Evolutionary conservation across 2,329 filamentous ascomycete species (phyloP), one percentile per base, ranked within the genome.

Genomic region (Zymoseptoria pseudotritici): DNA sequence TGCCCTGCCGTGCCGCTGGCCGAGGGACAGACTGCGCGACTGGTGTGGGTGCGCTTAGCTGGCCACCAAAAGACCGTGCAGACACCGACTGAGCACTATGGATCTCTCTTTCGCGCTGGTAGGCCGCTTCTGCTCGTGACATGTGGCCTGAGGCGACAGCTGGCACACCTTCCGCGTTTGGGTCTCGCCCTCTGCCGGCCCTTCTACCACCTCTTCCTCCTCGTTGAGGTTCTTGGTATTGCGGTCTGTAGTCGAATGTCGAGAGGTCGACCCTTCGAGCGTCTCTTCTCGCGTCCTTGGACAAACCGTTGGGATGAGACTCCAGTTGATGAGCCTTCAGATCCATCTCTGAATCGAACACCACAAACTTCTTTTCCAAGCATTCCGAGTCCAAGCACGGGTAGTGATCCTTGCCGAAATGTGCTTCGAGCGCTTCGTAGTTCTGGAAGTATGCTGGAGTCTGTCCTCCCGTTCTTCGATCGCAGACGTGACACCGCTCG

Each of bases 351-450:
- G 91, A 92, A 58, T 91, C 90, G 67, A 99, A 99, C 0, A 97
- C 94, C 29, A 97, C 89, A 72, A 97, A 97, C 73, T 97, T 97
- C 83, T 96, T 96, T 68, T 97, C 94, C 70, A 94, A 73, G 70
- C 94, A 99, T 71, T 96, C 92, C 57, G 83, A 81, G 68, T 99
- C 91, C 6, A 84, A 75, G 71, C 94, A 99, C 0, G 92, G 78
- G 70, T 87, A 96, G 74, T 99, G 94, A 59, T 94, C 91, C 66
- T 87, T 87, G 63, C 84, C 83, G 72, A 97, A 97, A 75, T 99
- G 94, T 46, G 86, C 79, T 71, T 96, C 91, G 2, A 99, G 79
- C 0, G 89, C 84, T 65, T 92, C 83, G 75, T 97, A 97, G 76
- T 99, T 86, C 61, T 89, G 80, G 72, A 90, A 99, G 73, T 99